Evolutionary conservation across 176 grass and related monocot species (phyloP), one percentile per base, ranked within the genome.

Genomic region (Urochloa ruziziensis): DNA sequence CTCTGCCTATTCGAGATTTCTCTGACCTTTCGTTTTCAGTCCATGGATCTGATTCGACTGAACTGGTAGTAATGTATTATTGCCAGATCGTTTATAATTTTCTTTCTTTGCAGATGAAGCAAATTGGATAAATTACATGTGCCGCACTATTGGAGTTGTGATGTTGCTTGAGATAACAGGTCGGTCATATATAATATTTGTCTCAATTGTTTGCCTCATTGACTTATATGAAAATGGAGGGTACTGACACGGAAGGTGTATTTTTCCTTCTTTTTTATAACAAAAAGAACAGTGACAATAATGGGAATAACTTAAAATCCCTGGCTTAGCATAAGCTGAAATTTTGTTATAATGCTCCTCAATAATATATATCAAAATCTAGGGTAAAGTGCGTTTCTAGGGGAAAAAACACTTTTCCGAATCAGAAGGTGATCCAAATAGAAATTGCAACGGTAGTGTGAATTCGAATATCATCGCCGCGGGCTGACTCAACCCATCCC

Each of bases 1-100:
- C 29, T 66, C 67, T 84, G 30, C 58, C 75, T 67, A 80, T 74
- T 80, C 17, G 35, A 66, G 47, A 79, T 84, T 79, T 78, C 10
- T 73, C 30, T 40, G 36, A 66, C 37, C 67, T 84, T 79, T 79
- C 58, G 14, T 79, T 56, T 88, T 59, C 48, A 7, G 47, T 49
- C 11, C 17, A 21, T 25, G 54, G 39, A 79, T 62, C 74, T 61
- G 18, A 71, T 46, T 61, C 23, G 46, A 57, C 64, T 25, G 51
- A 60, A 70, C 18, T 40, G 13, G 52, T 17, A 5, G 12, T 39
- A 25, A 15, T 7, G 18, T 69, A n/a, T 29, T 69, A 39, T 77
- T 35, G 29, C 59, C 23, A 25, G 36, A 10, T 19, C 27, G 14
- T 79, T 67, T 46, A 28, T 19, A 56, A 29, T 67, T n/a, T 19